Percentiles rank a stretch among this genome's conserved stretches.
phyloP scores from a whole-genome alignment of 2,329 filamentous ascomycete genomes.

The Stachybotrys chlorohalonatus region DNA sequence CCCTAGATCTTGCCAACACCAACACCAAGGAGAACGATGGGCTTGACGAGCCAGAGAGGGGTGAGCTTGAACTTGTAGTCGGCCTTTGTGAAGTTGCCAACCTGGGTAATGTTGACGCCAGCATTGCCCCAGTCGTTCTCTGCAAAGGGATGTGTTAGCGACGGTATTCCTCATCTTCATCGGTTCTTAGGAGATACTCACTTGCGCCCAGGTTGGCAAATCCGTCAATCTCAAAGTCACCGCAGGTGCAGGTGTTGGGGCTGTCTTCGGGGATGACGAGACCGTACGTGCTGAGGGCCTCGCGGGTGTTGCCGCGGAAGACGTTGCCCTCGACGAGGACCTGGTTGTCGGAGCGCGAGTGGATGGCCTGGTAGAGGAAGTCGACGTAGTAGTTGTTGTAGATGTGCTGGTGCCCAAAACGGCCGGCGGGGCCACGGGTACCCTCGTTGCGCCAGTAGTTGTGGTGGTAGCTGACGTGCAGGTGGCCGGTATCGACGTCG shows the following conservation, averaged over 20 bases:
- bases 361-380: slow-evolving; percentile 37
- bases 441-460: slow-evolving; percentile 37
- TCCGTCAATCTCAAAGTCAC: slow-evolving; percentile 44
- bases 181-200: slow-evolving; percentile 17
- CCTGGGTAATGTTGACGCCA: slow-evolving; percentile 40
- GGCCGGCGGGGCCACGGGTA: slow-evolving; percentile 36
- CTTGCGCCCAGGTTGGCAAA: slow-evolving; percentile 44
- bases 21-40: slow-evolving; percentile 31
- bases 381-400: slow-evolving; percentile 41
- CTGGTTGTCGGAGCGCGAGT: slow-evolving; percentile 39
- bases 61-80: slow-evolving; percentile 41
- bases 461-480: slow-evolving; percentile 41
- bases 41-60: slow-evolving; percentile 29
- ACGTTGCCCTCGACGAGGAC: slow-evolving; percentile 40
- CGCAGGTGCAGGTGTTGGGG: slow-evolving; percentile 42
- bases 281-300: slow-evolving; percentile 44
- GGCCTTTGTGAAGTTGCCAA: slow-evolving; percentile 37
- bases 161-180: neutral
- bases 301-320: slow-evolving; percentile 34
- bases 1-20: slow-evolving; percentile 33
- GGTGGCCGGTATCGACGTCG: slow-evolving; percentile 29
- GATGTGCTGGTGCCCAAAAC: slow-evolving; percentile 39
- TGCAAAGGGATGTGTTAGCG: neutral
- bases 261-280: slow-evolving; percentile 45
- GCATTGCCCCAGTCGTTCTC: slow-evolving; percentile 38